Percentiles rank a stretch among this genome's conserved stretches.
Evolutionary conservation across 1,284 basidiomycete species (phyloP).

Genomic region (Ganoderma lingzhi): DNA sequence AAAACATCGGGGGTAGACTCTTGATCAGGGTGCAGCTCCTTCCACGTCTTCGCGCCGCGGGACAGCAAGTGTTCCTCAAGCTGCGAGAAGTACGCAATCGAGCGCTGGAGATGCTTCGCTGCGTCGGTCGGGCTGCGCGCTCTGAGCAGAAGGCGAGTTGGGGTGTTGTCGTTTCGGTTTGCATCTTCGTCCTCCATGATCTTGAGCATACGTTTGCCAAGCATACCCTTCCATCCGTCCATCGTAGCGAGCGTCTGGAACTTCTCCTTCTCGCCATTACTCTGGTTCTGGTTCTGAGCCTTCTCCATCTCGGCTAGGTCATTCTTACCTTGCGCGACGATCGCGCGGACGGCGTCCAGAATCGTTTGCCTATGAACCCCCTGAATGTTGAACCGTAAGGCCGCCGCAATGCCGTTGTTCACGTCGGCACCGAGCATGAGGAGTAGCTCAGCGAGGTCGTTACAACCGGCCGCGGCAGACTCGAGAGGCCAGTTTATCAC

Average conservation of each 20-base stretch:
- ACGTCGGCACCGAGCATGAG: slow-evolving; percentile 51
- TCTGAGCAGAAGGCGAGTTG: slow-evolving; percentile 9
- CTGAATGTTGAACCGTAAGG: background rate
- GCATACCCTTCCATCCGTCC: slow-evolving; percentile 30
- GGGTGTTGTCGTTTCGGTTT: background rate
- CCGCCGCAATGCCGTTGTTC: slow-evolving; percentile 38
- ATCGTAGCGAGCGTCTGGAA: slow-evolving; percentile 13
- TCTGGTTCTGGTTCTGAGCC: background rate
- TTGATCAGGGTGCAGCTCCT: slow-evolving; percentile 47
- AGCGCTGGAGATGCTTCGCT: slow-evolving; percentile 29
- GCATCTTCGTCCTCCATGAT: slow-evolving; percentile 8
- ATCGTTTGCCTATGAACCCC: slow-evolving; percentile 39
- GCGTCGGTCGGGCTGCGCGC: slow-evolving; percentile 10
- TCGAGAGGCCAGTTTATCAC: slow-evolving; percentile 49
- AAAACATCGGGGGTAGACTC: slow-evolving; percentile 10
- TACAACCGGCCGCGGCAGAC: slow-evolving; percentile 46
- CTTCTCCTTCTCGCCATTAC: background rate
- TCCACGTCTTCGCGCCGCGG: slow-evolving; percentile 52
- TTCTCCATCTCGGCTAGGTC: slow-evolving; percentile 28
- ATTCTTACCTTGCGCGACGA: slow-evolving; percentile 38
- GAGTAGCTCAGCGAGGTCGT: slow-evolving; percentile 54
- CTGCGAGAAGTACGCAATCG: slow-evolving; percentile 46
- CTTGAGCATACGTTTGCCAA: slow-evolving; percentile 14
- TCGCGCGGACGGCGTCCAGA: slow-evolving; percentile 52
- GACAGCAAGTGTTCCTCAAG: slow-evolving; percentile 39